These are phyloP conservation scores for Ustilago curta DNA, from an alignment of 1,284 basidiomycete species.

Conservation along the genomic window DNA sequence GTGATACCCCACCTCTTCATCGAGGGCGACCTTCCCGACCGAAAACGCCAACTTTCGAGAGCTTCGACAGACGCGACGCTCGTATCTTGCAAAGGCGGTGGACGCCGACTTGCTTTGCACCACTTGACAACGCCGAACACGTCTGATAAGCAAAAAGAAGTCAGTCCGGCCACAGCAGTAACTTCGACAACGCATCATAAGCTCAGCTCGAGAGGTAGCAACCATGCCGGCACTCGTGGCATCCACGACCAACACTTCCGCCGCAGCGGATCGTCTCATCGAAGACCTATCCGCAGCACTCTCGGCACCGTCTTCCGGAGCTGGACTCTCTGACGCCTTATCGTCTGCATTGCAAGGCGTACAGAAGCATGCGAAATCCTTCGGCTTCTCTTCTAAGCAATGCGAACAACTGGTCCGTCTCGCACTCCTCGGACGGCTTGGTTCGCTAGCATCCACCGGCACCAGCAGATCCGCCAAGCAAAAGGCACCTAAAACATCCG, in stretches of 20 bases:
- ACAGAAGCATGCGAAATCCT: slow-evolving; percentile 30
- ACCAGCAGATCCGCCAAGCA: slow-evolving; percentile 19
- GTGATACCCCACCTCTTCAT: not conserved
- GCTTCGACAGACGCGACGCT: not conserved
- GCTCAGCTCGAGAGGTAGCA: not conserved
- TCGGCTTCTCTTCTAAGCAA: slow-evolving; percentile 39
- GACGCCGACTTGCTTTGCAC: not conserved
- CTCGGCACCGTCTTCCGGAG: slow-evolving; percentile 20
- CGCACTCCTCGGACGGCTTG: slow-evolving; percentile 33
- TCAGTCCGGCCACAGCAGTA: not conserved
- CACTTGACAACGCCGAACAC: not conserved
- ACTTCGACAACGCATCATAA: not conserved
- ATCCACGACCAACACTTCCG: slow-evolving; percentile 8
- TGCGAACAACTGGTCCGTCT: slow-evolving; percentile 43
- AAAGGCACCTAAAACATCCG: slow-evolving; percentile 36
- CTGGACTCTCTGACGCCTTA: slow-evolving; percentile 10
- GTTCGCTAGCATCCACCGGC: slow-evolving; percentile 7
- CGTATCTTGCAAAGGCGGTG: not conserved
- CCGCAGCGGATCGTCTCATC: slow-evolving; percentile 32
- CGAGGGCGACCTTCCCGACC: not conserved
- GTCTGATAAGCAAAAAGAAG: not conserved
- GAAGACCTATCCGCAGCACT: slow-evolving; percentile 26
- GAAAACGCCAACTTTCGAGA: not conserved
- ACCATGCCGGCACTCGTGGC: slow-evolving; percentile 34
- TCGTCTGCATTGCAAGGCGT: slow-evolving; percentile 13